Base-by-base conservation (phyloP, 768 basidiomycete species). In the Chalciporus piperatus region DNA sequence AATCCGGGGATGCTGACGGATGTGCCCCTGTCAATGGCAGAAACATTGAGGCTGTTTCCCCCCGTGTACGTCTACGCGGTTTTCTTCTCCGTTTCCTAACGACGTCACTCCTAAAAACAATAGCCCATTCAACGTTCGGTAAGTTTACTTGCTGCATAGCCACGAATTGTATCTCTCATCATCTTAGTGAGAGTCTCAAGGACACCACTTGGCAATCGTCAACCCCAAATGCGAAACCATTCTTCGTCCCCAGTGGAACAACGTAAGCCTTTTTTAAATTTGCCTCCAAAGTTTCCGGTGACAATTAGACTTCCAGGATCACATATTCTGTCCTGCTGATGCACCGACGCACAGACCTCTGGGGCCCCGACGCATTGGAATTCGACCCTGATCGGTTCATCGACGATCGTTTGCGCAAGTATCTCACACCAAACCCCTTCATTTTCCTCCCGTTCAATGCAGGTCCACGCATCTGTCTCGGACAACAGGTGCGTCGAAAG, bases 401-500 rank as follows among this genome's bases (percentile, higher is more conserved):
- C 11, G 74, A 75, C 30, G 64, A 62, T 11, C 59, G 75, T 20
- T 50, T 73, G 20, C 59, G 40, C 33, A 67, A 61, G 52, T 68
- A 72, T 49, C 56, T 76, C 10, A 65, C 56, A 8, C 65, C 72
- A 1, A 76, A 75, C 41, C 73, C 73, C 0, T 76, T 61, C 52
- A 72, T 73, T 51, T 76, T 76, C 52, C 55, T 75, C 16, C 75
- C 74, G 1, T 74, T 74, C 47, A 74, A 75, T 28, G 72, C 73
- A 0, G 73, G 74, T 5, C 73, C 72, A 14, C 59, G 70, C 9
- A 71, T 71, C 47, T 72, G 71, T 44, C 59, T 72, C 3, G 71
- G 71, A 9, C 71, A 67, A 54, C 71, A 75, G 59, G 70, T 66
- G 46, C 14, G 68, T 65, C 35, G 16, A 23, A 16, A n/a, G 9